phyloP scores from a whole-genome alignment of 2,329 filamentous ascomycete species.

The Eurotiales sp. region DNA sequence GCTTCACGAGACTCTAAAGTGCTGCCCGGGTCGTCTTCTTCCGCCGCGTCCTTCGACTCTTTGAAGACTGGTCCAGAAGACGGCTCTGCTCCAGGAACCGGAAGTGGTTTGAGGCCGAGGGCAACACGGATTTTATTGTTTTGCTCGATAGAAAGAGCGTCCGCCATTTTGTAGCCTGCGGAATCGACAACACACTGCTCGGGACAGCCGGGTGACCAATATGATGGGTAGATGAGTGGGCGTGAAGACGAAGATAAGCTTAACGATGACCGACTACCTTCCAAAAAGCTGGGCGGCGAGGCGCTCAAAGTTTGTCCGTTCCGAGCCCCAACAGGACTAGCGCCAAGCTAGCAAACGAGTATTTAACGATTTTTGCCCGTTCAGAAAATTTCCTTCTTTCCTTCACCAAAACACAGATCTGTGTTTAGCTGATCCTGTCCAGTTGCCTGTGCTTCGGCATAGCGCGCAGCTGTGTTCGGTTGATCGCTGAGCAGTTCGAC shows the following conservation, averaged over 20 bases:
- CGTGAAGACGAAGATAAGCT: constrained; percentile 3
- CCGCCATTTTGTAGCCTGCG: constrained; percentile 43
- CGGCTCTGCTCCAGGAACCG: constrained; percentile 64
- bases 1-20: constrained; percentile 68
- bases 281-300: constrained; percentile 5
- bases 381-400: constrained; percentile 35
- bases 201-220: not conserved
- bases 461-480: constrained; percentile 61
- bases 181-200: not conserved
- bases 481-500: constrained; percentile 84
- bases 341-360: constrained; percentile 21
- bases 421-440: constrained; percentile 78
- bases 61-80: constrained; percentile 55
- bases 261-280: not conserved
- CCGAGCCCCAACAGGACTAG: constrained; percentile 20
- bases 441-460: constrained; percentile 33
- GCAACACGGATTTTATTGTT: constrained; percentile 87
- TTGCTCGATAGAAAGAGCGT: constrained; percentile 77
- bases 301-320: constrained; percentile 5
- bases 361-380: constrained; percentile 25
- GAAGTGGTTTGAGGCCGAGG: constrained; percentile 84
- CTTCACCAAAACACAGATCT: constrained; percentile 62
- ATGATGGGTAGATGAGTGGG: not conserved
- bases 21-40: constrained; percentile 69
- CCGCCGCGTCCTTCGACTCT: constrained; percentile 34